phyloP scores from a whole-genome alignment of 2,329 filamentous ascomycete genomes.

The Pseudohalonectria lignicola region DNA sequence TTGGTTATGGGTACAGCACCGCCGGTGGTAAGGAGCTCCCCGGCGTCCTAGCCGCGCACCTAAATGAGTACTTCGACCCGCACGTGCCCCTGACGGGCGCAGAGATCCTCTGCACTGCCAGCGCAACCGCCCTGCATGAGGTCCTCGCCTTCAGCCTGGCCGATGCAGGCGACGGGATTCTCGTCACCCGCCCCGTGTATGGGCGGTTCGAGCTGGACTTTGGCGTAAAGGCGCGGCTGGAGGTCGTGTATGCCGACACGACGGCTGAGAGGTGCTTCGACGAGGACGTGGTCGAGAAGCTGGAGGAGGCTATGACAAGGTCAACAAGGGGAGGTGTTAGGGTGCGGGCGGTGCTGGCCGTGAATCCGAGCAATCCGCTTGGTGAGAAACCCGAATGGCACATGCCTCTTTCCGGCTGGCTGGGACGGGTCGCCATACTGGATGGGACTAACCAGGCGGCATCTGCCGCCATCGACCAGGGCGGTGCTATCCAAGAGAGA shows the following conservation, averaged over 20 bases:
- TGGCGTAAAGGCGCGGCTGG: conserved; percentile 25
- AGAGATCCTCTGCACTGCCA: conserved; percentile 21
- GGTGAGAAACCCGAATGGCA: too few relatives aligned
- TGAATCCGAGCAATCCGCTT: conserved; percentile 42
- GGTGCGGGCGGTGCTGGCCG: conserved; percentile 36
- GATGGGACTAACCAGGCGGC: too few relatives aligned
- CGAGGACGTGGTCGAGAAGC: conserved; percentile 28
- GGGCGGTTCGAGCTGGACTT: conserved; percentile 39
- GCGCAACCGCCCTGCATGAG: conserved; percentile 27
- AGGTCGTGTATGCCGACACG: conserved; percentile 31
- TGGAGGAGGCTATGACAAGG: conserved; percentile 28
- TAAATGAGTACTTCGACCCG: conserved; percentile 25
- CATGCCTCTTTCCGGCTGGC: too few relatives aligned
- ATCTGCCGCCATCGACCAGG: too few relatives aligned
- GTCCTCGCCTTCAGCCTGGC: conserved; percentile 26
- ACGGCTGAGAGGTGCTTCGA: conserved; percentile 31
- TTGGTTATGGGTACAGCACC: conserved; percentile 21
- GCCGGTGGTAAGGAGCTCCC: conserved; percentile 25
- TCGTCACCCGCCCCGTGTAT: conserved; percentile 29
- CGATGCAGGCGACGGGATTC: conserved; percentile 25
- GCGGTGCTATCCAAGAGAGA: conserved; percentile 30
- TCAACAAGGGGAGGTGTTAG: conserved; percentile 21
- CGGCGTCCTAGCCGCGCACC: conserved; percentile 19
- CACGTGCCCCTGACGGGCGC: conserved; percentile 14
- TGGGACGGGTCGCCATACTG: too few relatives aligned